Evolutionary conservation across 2,329 filamentous ascomycete species (phyloP), one percentile per base, ranked within the genome.

Genomic region (Colletotrichum kahawae): DNA sequence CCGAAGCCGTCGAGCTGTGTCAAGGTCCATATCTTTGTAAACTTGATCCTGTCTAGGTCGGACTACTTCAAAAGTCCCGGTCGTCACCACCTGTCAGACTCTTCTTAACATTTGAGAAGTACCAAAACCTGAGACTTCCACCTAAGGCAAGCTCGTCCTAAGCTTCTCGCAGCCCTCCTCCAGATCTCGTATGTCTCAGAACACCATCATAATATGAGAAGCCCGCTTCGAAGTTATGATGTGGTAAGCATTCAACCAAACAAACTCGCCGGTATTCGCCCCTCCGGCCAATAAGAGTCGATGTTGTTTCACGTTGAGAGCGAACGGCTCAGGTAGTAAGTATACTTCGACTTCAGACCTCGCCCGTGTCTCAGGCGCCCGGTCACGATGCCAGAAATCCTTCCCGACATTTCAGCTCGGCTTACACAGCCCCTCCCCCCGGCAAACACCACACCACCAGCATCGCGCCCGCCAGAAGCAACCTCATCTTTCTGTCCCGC

Each of bases 341-440:
- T 7, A 31, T 3, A 51, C 31, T 13, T 29, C 16, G 3, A 34
- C 16, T 2, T 3, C 9, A 8, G 18, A 29, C 24, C 21, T 48
- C 21, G 18, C 36, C 14, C 16, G 27, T 65, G 62, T 65, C 62
- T 48, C 27, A 51, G 21, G n/a, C 9, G 12, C 7, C 21, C 14
- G 36, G 10, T 21, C 5, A 31, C 14, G 36, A 24, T 54, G 12
- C 27, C n/a, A 12, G 16, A 36, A 14, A 16, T 13, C 5, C 21
- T 7, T n/a, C 48, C 27, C 18, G 33, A 36, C 29, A 16, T 27
- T 33, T 62, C 64, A 62, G 64, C 54, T 62, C 13, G 31, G 36
- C 70, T 67, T 27, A 72, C 36, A 54, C 36, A 31, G 38, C 64
- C 64, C 38, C 51, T 27, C 24, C 24, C 24, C 43, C 13, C 12